Evolutionary conservation across 805 yeast species (phyloP).

Genomic region (Candida gorgasii): DNA sequence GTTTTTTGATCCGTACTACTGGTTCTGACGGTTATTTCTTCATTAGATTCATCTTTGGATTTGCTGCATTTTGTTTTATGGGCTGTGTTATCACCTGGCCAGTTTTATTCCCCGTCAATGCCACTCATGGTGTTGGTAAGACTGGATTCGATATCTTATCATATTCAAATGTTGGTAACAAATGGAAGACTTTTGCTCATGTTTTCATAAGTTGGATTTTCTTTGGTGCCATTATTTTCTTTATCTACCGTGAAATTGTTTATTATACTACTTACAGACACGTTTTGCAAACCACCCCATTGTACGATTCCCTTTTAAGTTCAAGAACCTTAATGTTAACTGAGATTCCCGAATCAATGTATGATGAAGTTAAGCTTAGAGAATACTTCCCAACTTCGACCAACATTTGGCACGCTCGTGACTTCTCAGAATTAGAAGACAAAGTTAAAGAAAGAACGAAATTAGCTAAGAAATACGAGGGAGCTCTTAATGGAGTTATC

Average conservation of each 20-base stretch:
- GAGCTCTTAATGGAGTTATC: slow-evolving; percentile 59
- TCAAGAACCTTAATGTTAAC: slow-evolving; percentile 74
- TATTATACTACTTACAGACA: slow-evolving; percentile 74
- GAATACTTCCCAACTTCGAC: slow-evolving; percentile 63
- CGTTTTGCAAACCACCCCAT: slow-evolving; percentile 69
- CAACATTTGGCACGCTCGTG: slow-evolving; percentile 63
- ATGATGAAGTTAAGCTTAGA: slow-evolving; percentile 51
- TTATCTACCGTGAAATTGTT: slow-evolving; percentile 72
- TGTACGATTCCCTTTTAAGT: slow-evolving; percentile 66
- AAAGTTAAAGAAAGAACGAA: slow-evolving; percentile 64
- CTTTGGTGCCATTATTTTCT: slow-evolving; percentile 64
- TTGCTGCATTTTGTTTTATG: slow-evolving; percentile 50
- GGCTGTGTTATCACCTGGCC: slow-evolving; percentile 65
- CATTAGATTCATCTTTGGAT: slow-evolving; percentile 61
- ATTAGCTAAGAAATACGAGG: slow-evolving; percentile 61
- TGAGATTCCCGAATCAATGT: slow-evolving; percentile 55
- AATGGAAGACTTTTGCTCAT: slow-evolving; percentile 71
- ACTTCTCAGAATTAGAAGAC: slow-evolving; percentile 56
- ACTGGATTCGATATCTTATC: slow-evolving; percentile 67
- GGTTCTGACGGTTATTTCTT: slow-evolving; percentile 80
- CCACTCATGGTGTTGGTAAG: slow-evolving; percentile 44
- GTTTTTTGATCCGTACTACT: slow-evolving; percentile 64
- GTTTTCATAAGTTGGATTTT: slow-evolving; percentile 74
- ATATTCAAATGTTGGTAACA: slow-evolving; percentile 60
- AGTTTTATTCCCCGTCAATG: slow-evolving; percentile 70